These are phyloP conservation scores for Cymbopogon citratus DNA, from an alignment of 176 grass and related monocot species.

Conservation along the genomic window DNA sequence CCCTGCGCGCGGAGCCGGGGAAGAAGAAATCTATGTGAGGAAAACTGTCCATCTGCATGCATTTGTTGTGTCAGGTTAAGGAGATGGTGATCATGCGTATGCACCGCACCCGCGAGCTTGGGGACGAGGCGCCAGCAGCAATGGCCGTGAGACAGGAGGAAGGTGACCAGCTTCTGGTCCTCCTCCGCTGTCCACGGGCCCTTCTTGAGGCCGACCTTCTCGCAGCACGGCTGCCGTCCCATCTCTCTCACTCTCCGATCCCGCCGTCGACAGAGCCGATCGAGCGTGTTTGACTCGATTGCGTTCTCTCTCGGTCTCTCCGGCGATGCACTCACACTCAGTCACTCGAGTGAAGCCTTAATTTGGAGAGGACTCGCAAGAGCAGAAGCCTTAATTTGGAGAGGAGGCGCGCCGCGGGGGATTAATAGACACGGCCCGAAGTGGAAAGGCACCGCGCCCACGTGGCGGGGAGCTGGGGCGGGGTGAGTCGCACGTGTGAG, in stretches of 20 bases:
- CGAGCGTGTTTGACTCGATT: background rate
- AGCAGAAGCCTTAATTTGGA: background rate
- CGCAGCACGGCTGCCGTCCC: slow-evolving; percentile 93
- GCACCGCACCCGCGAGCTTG: slow-evolving; percentile 68
- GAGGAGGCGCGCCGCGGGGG: slow-evolving; percentile 3
- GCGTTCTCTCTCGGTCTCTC: background rate
- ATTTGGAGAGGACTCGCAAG: background rate
- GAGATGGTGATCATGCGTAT: background rate
- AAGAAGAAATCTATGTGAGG: background rate
- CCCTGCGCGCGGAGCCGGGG: slow-evolving; percentile 29
- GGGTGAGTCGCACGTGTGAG: slow-evolving; percentile 26
- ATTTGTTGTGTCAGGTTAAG: background rate
- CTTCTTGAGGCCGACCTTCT: slow-evolving; percentile 85
- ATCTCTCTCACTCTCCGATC: slow-evolving; percentile 15
- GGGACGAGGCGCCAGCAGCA: slow-evolving; percentile 89
- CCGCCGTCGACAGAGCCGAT: background rate
- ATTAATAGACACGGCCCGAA: slow-evolving; percentile 43
- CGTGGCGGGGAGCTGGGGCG: slow-evolving; percentile 1
- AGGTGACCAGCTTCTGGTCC: slow-evolving; percentile 79
- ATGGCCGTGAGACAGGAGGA: slow-evolving; percentile 70
- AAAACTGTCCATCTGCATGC: background rate
- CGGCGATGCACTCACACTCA: background rate
- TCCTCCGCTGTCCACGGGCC: slow-evolving; percentile 86
- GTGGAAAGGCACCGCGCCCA: slow-evolving; percentile 27
- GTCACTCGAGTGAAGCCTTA: background rate